Evolutionary conservation across 2,329 filamentous ascomycete genomes (phyloP), one percentile per base, ranked within the genome.

Genomic region (Cladosporium colombiae): DNA sequence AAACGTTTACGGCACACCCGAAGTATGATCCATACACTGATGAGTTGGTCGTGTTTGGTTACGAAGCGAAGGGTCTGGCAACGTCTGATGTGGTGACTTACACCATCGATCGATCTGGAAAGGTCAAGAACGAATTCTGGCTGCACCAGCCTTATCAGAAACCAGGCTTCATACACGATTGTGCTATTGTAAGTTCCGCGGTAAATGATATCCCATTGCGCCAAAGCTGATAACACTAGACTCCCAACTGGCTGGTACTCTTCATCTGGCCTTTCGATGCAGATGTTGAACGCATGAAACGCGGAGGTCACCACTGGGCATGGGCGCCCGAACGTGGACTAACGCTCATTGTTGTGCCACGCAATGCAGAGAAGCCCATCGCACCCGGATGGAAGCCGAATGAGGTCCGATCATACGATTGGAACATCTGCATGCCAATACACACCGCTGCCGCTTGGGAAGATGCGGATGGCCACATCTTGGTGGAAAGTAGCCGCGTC

Each of bases 361-460:
- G 72, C 14, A 60, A 66, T 59, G 68, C 62, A 11, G 59, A 44
- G 27, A 70, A 66, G 2, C 69, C 69, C 35, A 62, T 66, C 21
- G 66, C 55, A 46, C 56, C 67, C 8, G 67, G 69, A 58, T 71
- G 67, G 70, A 58, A 67, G 50, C 37, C 66, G 1, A 59, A 62
- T 8, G 69, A 71, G 57, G 64, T 69, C 1, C 44, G 69, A 11
- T 65, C 64, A 10, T 71, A 69, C 55, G 64, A 66, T 3, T 69
- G 68, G 66, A 62, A 67, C 18, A 74, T 71, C 52, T 69, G 75
- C 52, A 79, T 82, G 70, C 76, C 78, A 21, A 77, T 80, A 40
- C 80, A 82, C 70, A 77, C 80, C 2, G 80, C 78, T 5, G 78
- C 77, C 13, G 77, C 76, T 1, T 82, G 79, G 73, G 80, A 82